Conservation (phyloP, 371 early-diverging fungal species). For the Globomyces sp. region DNA sequence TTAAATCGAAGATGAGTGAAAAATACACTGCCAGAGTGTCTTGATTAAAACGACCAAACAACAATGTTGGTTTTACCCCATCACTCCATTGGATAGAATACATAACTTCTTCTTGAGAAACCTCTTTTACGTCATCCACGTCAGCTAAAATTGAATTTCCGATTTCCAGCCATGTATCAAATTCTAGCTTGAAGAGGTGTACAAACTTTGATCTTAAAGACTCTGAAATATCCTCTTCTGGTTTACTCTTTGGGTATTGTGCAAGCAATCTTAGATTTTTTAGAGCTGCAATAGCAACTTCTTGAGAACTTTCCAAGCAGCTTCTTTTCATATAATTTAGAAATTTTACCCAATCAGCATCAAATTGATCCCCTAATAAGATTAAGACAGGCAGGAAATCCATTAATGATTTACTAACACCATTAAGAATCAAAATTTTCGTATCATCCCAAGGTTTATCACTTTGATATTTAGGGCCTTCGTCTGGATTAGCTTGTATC, state of each 20-base stretch:
- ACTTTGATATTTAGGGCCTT: conserved; percentile 55
- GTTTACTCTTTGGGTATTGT: conserved; percentile 43
- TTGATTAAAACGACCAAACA: conserved; percentile 66
- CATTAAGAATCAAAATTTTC: conserved; percentile 75
- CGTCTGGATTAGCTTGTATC: conserved; percentile 43
- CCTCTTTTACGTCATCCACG: conserved; percentile 22
- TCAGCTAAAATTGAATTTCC: conserved; percentile 59
- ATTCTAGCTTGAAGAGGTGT: conserved; percentile 66
- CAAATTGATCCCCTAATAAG: conserved; percentile 55
- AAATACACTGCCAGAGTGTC: conserved; percentile 73
- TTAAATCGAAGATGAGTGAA: conserved; percentile 63
- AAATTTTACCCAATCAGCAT: conserved; percentile 62
- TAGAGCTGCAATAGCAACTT: conserved; percentile 73
- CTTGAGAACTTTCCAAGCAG: conserved; percentile 67
- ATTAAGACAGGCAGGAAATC: conserved; percentile 65
- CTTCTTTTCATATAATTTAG: conserved; percentile 74
- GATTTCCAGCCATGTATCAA: conserved; percentile 77
- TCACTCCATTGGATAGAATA: conserved; percentile 14
- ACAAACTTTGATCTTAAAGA: conserved; percentile 33
- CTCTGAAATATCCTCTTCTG: conserved; percentile 33
- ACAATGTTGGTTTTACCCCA: conserved; percentile 18
- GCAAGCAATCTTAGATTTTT: conserved; percentile 65
- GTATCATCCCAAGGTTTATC: conserved; percentile 96
- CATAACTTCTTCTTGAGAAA: not conserved
- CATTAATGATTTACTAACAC: conserved; percentile 69